Evolutionary conservation across 768 basidiomycete genomes (phyloP).

Genomic region (Tephrocybe rancida): DNA sequence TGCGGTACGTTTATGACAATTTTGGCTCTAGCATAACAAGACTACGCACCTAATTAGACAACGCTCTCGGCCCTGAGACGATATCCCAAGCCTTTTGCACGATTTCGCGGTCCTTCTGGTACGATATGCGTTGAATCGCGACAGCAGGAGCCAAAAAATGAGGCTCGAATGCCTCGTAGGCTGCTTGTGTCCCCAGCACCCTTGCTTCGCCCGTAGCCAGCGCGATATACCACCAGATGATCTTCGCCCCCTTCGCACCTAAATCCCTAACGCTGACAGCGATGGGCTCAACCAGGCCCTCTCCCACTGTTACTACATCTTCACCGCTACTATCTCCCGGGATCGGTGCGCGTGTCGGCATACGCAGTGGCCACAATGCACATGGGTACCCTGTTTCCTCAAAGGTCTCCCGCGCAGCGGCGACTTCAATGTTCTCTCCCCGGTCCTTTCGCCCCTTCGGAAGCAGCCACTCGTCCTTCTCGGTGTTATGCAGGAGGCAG

Average conservation of each 20-base stretch:
- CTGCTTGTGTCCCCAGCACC: slow-evolving; percentile 44
- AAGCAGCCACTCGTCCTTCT: slow-evolving; percentile 33
- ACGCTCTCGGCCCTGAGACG: not conserved
- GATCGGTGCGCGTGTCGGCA: slow-evolving; percentile 58
- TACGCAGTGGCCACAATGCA: slow-evolving; percentile 45
- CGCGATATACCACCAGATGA: slow-evolving; percentile 57
- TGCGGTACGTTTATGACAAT: no score
- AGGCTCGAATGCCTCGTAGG: slow-evolving; percentile 42
- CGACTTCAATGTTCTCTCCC: slow-evolving; percentile 49
- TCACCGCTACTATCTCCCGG: slow-evolving; percentile 42
- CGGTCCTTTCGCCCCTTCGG: slow-evolving; percentile 67
- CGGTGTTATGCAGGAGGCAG: slow-evolving; percentile 41
- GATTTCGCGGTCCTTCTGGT: slow-evolving; percentile 38
- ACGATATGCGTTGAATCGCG: slow-evolving; percentile 38
- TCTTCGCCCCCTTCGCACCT: slow-evolving; percentile 35
- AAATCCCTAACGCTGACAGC: slow-evolving; percentile 30
- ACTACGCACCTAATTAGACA: not conserved
- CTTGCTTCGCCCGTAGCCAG: slow-evolving; percentile 31
- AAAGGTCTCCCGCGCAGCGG: slow-evolving; percentile 63
- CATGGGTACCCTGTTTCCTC: slow-evolving; percentile 69
- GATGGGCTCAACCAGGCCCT: slow-evolving; percentile 32
- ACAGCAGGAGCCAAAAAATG: slow-evolving; percentile 36
- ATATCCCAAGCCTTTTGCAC: slow-evolving; percentile 35
- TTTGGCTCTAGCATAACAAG: not conserved
- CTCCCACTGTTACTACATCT: slow-evolving; percentile 22